Base-by-base conservation (phyloP, 148 eudicot species). In the Cornus suecica region DNA sequence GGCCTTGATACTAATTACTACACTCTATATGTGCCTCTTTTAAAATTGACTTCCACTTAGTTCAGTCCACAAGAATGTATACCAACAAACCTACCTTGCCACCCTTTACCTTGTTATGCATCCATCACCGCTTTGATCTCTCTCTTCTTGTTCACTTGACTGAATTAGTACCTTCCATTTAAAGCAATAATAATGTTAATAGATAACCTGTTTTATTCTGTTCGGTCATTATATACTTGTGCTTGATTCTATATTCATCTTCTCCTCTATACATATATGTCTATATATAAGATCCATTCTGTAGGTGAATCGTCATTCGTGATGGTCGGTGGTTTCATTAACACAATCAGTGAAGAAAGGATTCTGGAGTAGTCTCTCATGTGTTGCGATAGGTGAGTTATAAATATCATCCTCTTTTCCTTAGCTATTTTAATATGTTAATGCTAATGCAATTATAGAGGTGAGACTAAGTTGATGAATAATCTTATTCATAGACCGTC, bases 381-480 rank as follows among this genome's bases (percentile, higher is more conserved):
- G 41, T 65, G 41, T 18, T 27, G 20, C 18, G 69, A 74, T 13
- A 65, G 69, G 60, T 65, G 61, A 62, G 56, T 62, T 63, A 52
- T 8, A 26, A 37, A 63, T 42, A 28, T 23, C 54, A 24, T 73
- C 67, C 28, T 25, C 56, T 73, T 10, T 32, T 62, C 3, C 37
- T 63, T 64, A 41, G 24, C 51, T 45, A 9, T 65, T 25, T n/a
- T 37, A 34, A 11, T 15, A 45, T 73, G 31, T 41, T 13, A 73
- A 14, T 62, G 45, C 20, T 45, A 27, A 23, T 37, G 69, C n/a
- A 56, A 23, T 56, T 56, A 22, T 10, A 58, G 24, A 58, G 62
- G 62, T 58, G 24, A 58, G 62, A 58, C 62, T 25, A 42, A 11
- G 77, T 74, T 74, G 67, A n/a, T 71, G 75, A 65, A 72, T n/a